Conservation (phyloP, 345 rosid genomes). For the Alliaria petiolata region DNA sequence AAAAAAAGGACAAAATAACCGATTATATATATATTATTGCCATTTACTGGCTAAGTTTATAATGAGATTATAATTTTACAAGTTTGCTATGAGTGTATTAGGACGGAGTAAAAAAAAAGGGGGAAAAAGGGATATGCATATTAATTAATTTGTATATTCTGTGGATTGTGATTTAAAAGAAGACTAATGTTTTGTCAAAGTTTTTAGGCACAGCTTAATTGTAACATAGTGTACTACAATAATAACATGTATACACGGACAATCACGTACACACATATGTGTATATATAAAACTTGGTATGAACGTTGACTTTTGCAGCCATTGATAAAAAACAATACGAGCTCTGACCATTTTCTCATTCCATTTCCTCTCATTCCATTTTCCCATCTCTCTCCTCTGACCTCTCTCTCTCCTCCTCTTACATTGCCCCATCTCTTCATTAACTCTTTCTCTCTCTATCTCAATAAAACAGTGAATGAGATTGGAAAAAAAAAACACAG, state of each 20-base stretch:
- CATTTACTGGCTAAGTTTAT: background rate
- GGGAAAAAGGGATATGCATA: too few relatives aligned
- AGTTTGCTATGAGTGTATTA: background rate
- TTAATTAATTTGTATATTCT: background rate
- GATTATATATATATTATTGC: background rate
- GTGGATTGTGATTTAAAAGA: background rate
- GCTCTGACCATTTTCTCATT: too few relatives aligned
- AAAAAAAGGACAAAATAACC: background rate
- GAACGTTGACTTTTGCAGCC: conserved; percentile 28
- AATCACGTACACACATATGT: background rate
- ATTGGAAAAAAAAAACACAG: background rate
- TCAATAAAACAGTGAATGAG: conserved; percentile 36
- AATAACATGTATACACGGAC: conserved; percentile 3
- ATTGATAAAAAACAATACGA: too few relatives aligned
- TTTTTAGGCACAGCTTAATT: conserved; percentile 15
- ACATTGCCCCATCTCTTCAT: conserved; percentile 19
- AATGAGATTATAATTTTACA: background rate
- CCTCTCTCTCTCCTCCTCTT: conserved; percentile 12
- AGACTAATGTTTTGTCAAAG: conserved; percentile 27
- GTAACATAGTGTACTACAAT: background rate
- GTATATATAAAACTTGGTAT: background rate
- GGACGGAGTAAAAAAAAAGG: too few relatives aligned
- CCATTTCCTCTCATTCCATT: too few relatives aligned
- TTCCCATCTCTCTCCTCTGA: conserved; percentile 43
- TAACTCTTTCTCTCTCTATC: conserved; percentile 2